A percentile compares a stretch with the other conserved stretches of the same genome.
These are phyloP conservation scores for Nicotiana benthamiana DNA, from an alignment of 257 asterid species.

Conservation along the genomic window DNA sequence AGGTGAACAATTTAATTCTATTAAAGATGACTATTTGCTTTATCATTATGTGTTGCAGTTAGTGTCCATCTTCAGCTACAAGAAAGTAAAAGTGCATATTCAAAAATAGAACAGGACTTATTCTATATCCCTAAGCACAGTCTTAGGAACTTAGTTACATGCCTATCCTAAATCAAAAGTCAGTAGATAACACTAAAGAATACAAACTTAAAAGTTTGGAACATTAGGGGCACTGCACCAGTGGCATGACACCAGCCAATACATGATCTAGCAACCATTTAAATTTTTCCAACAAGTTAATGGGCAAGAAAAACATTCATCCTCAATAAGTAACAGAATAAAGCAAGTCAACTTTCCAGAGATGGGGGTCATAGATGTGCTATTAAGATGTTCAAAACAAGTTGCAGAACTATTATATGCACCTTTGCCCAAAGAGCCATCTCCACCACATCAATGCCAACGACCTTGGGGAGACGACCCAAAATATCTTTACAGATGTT, in stretches of 20 bases:
- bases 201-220: neutral
- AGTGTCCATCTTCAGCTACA: neutral
- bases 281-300: neutral
- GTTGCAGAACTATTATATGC: conserved; percentile 9
- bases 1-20: neutral
- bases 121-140: neutral
- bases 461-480: conserved; percentile 88
- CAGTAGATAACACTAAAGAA: neutral
- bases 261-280: neutral
- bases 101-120: neutral
- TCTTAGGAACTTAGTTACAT: neutral
- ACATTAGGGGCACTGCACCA: neutral
- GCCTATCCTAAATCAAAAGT: neutral
- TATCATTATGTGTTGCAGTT: neutral
- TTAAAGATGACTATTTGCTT: neutral
- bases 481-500: conserved; percentile 76
- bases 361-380: neutral
- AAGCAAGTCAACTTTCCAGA: neutral
- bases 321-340: neutral
- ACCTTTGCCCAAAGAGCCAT: conserved; percentile 99
- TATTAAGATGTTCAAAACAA: conserved; percentile 5
- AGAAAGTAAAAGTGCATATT: neutral
- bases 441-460: conserved; percentile 96
- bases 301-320: neutral
- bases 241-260: neutral